Evolutionary conservation across 1,139 yeast species (phyloP), one percentile per base, ranked within the genome.

Genomic region (Suhomyces bolitotheri): DNA sequence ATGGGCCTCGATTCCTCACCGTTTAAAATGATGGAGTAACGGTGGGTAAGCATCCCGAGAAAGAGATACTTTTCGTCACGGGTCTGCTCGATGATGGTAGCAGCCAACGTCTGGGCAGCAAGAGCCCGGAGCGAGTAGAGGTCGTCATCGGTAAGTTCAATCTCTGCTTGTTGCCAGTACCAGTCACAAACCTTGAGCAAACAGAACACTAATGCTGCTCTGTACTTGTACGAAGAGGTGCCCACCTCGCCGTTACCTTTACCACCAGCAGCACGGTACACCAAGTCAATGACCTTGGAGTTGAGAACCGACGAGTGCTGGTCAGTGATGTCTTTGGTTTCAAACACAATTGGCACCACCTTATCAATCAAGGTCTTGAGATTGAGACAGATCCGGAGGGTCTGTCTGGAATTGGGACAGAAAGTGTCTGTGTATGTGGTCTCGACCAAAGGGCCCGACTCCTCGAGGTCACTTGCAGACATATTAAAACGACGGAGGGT

Each of bases 241-340:
- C 81, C 83, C 9, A 53, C 48, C 35, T 66, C 60, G 11, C 90
- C 87, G 29, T 73, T 61, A 3, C 87, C 85, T 38, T 73, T 71
- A 13, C 96, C 96, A 8, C 95, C 95, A 13, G 95, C 95, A 3
- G 96, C 94, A 28, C 71, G 72, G 39, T 76, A 71, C 1, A 81
- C 82, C 44, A 87, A 68, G 6, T 70, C 56, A 16, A 85, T 56
- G 1, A 85, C 87, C 16, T 70, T 66, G 7, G 70, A 68, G 41
- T 78, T 82, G 38, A 87, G 59, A 34, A 87, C 70, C 2, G 82
- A 73, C 1, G 92, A 80, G 40, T 78, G 79, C 4, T 81, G 78
- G 12, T 71, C 62, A 7, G 76, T 63, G 32, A 87, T 70, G 9
- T 70, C 73, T 2, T 62, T 54, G 20, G 63, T 72, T 4, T 73